Conservation (phyloP, 371 early-diverging fungal genomes). For the Cokeromyces recurvatus region DNA sequence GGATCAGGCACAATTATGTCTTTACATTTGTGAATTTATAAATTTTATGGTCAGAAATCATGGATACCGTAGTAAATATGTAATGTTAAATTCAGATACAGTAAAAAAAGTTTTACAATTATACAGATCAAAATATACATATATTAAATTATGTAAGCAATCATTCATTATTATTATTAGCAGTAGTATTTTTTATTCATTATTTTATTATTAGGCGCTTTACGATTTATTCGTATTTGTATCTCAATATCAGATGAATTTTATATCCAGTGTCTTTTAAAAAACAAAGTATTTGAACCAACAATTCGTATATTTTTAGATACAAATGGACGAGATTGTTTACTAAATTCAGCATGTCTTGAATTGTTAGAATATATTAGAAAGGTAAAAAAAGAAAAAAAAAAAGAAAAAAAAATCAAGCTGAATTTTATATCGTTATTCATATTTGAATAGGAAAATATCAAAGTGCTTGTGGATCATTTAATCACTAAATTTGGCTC, state of each 20-base stretch:
- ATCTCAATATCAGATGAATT: slow-evolving; percentile 76
- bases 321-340: slow-evolving; percentile 68
- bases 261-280: slow-evolving; percentile 64
- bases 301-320: slow-evolving; percentile 61
- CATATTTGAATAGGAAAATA: slow-evolving; percentile 50
- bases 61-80: slow-evolving; percentile 71
- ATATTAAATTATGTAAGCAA: slow-evolving; percentile 64
- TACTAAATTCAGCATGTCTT: slow-evolving; percentile 84
- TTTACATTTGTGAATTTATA: slow-evolving; percentile 72
- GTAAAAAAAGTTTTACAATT: slow-evolving; percentile 58
- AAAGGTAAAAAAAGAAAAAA: slow-evolving; percentile 36
- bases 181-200: not conserved
- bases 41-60: slow-evolving; percentile 61
- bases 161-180: not conserved
- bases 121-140: slow-evolving; percentile 60
- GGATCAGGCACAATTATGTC: slow-evolving; percentile 35
- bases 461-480: slow-evolving; percentile 66
- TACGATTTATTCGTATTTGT: slow-evolving; percentile 75
- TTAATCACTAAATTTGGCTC: slow-evolving; percentile 62
- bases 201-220: slow-evolving; percentile 49
- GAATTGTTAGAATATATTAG: slow-evolving; percentile 81
- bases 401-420: not conserved
- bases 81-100: slow-evolving; percentile 60
- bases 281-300: slow-evolving; percentile 63
- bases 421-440: not conserved